These are phyloP conservation scores for Solanum pennellii DNA, from an alignment of 257 asterid species.

Conservation along the genomic window DNA sequence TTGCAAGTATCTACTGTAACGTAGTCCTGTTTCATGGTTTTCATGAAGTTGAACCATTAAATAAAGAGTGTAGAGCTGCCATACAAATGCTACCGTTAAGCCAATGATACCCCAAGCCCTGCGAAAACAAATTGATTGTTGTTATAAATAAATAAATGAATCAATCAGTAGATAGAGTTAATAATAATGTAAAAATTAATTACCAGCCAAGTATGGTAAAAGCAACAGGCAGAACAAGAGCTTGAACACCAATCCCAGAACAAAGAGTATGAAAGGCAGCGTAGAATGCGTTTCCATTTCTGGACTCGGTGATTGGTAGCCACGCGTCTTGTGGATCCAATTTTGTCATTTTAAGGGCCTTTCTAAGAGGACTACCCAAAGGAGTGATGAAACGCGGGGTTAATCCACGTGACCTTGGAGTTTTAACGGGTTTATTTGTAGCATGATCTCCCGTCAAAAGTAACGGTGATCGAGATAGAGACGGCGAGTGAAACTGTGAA, in stretches of 20 bases:
- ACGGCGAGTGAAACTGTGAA: slow-evolving; percentile 73
- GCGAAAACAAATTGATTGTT: too few species aligned
- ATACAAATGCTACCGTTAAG: slow-evolving; percentile 57
- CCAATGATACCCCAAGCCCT: slow-evolving; percentile 77
- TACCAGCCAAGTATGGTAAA: slow-evolving; percentile 95
- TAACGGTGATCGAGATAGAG: slow-evolving; percentile 65
- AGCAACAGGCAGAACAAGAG: slow-evolving; percentile 80
- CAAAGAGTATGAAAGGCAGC: slow-evolving; percentile 84
- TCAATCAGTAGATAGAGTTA: background rate
- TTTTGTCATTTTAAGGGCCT: slow-evolving; percentile 58
- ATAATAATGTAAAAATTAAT: too few species aligned
- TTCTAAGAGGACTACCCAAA: slow-evolving; percentile 64
- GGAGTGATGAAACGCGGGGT: slow-evolving; percentile 72
- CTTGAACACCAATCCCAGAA: slow-evolving; percentile 91
- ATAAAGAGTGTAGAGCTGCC: slow-evolving; percentile 83
- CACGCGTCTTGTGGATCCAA: slow-evolving; percentile 84
- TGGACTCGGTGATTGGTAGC: slow-evolving; percentile 82
- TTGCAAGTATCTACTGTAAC: slow-evolving; percentile 88
- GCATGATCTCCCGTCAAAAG: slow-evolving; percentile 23
- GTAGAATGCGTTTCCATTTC: slow-evolving; percentile 78
- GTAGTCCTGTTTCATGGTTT: slow-evolving; percentile 53
- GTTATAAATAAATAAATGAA: too few species aligned
- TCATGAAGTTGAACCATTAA: slow-evolving; percentile 80
- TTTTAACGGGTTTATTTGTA: background rate
- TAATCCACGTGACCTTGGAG: slow-evolving; percentile 37